Evolutionary conservation across 257 asterid genomes (phyloP).

Genomic region (Solanum clarkiae): DNA sequence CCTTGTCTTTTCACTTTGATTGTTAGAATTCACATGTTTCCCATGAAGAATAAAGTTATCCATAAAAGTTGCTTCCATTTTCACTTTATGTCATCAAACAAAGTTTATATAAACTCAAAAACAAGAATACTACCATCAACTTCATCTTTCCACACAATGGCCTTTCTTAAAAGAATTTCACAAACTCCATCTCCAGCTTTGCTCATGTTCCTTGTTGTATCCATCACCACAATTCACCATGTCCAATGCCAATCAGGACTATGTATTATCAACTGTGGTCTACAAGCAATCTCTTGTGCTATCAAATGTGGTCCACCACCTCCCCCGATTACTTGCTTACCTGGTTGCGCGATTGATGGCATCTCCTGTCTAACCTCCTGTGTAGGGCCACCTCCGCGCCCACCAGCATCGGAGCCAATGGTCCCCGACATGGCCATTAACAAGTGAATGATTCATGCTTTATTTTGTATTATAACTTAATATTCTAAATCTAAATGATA

Average conservation of each 20-base stretch:
- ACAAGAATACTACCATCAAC: not conserved
- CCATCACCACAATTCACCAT: not conserved
- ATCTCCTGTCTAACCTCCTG: not conserved
- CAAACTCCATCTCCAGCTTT: not conserved
- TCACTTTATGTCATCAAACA: not conserved
- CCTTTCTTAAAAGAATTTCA: not conserved
- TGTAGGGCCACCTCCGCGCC: not conserved
- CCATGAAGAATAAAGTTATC: not conserved
- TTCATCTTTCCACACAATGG: not conserved
- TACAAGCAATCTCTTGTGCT: not conserved
- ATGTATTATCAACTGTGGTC: not conserved
- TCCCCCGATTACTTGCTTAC: not conserved
- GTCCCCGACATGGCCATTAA: not conserved
- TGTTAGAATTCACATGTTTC: not conserved
- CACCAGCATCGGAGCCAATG: not conserved
- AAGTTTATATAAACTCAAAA: not conserved
- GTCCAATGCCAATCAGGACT: not conserved
- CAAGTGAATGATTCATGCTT: not conserved
- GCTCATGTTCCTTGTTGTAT: not conserved
- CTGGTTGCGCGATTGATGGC: not conserved
- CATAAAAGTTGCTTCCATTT: not conserved
- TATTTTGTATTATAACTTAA: too few relatives aligned
- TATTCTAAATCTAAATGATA: too few relatives aligned
- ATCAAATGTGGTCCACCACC: not conserved
- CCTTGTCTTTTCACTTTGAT: not conserved